These are phyloP conservation scores for Forsythia viridissima DNA, from an alignment of 257 asterid genomes.

Conservation along the genomic window DNA sequence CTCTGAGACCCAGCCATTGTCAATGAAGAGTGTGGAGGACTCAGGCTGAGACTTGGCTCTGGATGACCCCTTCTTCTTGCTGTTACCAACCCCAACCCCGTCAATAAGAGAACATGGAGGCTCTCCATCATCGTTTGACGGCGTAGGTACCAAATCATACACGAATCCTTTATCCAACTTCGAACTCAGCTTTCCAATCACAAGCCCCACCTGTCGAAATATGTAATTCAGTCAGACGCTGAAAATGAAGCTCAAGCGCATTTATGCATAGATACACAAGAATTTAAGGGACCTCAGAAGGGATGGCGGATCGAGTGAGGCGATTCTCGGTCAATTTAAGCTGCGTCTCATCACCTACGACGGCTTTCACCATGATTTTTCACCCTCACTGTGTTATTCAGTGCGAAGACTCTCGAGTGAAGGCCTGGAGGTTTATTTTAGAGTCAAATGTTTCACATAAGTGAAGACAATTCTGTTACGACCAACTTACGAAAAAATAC, in stretches of 20 bases:
- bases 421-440: background rate
- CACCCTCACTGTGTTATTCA: background rate
- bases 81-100: slow-evolving; percentile 45
- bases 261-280: background rate
- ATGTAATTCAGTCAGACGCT: background rate
- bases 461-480: too few relatives aligned
- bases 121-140: slow-evolving; percentile 77
- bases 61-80: slow-evolving; percentile 59
- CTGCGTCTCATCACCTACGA: slow-evolving; percentile 77
- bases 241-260: slow-evolving; percentile 6
- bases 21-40: slow-evolving; percentile 64
- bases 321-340: slow-evolving; percentile 68
- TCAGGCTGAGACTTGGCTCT: slow-evolving; percentile 66
- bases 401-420: background rate
- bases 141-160: slow-evolving; percentile 87
- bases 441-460: too few relatives aligned
- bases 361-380: slow-evolving; percentile 68
- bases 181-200: slow-evolving; percentile 76
- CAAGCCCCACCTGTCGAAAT: slow-evolving; percentile 71
- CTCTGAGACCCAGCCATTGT: slow-evolving; percentile 84
- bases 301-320: slow-evolving; percentile 55
- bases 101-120: slow-evolving; percentile 67
- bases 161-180: slow-evolving; percentile 81
- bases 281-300: slow-evolving; percentile 50
- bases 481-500: too few relatives aligned